phyloP scores from a whole-genome alignment of 257 asterid species.

The Salvia hispanica region DNA sequence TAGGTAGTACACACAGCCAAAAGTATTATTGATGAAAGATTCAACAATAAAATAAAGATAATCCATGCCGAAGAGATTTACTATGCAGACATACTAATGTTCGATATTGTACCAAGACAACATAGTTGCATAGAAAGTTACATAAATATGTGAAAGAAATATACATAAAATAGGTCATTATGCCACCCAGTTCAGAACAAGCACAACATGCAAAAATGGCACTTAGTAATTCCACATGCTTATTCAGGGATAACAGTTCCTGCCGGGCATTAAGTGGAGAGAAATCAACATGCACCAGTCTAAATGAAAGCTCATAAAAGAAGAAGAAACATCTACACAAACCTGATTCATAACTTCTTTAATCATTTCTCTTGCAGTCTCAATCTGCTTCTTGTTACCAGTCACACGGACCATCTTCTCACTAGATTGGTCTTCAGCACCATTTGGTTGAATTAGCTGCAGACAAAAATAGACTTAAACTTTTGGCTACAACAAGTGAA shows the following conservation, averaged over 20 bases:
- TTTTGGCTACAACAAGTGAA: conserved; percentile 7
- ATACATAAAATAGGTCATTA: neutral
- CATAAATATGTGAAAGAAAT: neutral
- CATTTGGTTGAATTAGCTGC: conserved; percentile 81
- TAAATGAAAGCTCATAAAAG: conserved; percentile 10
- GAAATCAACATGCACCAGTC: conserved; percentile 6
- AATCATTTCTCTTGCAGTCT: conserved; percentile 82
- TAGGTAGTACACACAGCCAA: neutral
- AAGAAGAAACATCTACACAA: conserved; percentile 41
- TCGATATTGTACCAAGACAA: neutral
- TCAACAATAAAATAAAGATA: conserved; percentile 9
- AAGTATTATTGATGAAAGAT: neutral
- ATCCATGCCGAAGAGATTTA: neutral
- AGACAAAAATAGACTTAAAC: conserved; percentile 6
- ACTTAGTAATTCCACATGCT: conserved; percentile 21
- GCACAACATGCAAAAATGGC: neutral
- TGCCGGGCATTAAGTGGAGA: conserved; percentile 10
- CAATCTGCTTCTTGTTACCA: conserved; percentile 84
- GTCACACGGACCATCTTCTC: conserved; percentile 88
- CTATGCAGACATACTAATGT: conserved; percentile 7
- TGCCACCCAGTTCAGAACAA: conserved; percentile 19
- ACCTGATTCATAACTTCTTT: conserved; percentile 99
- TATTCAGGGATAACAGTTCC: conserved; percentile 16
- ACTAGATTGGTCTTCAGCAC: conserved; percentile 72
- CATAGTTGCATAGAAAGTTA: conserved; percentile 1